Conservation (phyloP, 768 basidiomycete species). For the Pulveroboletus sp. region DNA sequence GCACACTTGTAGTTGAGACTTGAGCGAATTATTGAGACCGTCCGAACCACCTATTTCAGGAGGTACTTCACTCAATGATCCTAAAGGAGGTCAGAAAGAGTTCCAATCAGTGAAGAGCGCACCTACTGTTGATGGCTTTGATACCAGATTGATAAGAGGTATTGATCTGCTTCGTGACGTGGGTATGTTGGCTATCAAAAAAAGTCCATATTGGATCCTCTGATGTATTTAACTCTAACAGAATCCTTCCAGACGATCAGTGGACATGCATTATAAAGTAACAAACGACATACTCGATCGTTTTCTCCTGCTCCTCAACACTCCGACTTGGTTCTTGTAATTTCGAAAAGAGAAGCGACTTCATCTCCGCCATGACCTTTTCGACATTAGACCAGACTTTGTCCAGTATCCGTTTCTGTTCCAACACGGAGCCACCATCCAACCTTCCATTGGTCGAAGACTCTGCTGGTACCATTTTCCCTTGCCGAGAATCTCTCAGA, state of each 20-base stretch:
- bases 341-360: conserved; percentile 66
- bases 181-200: conserved; percentile 88
- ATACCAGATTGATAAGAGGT: conserved; percentile 51
- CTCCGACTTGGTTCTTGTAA: conserved; percentile 74
- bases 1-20: conserved; percentile 56
- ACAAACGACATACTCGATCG: conserved; percentile 69
- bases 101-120: conserved; percentile 2
- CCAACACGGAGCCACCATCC: conserved; percentile 50
- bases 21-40: conserved; percentile 40
- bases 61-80: conserved; percentile 39
- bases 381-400: conserved; percentile 96
- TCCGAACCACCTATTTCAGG: conserved; percentile 35
- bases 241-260: conserved; percentile 50
- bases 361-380: conserved; percentile 91
- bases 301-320: conserved; percentile 94
- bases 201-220: conserved; percentile 96
- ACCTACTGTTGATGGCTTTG: conserved; percentile 45
- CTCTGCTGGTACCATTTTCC: conserved; percentile 72
- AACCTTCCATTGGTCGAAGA: conserved; percentile 52
- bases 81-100: conserved; percentile 30
- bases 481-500: conserved; percentile 83
- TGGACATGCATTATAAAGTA: neutral
- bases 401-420: conserved; percentile 89
- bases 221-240: conserved; percentile 77
- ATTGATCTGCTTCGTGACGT: conserved; percentile 77